A percentile compares a stretch with the other conserved stretches of the same genome.
Evolutionary conservation across 192 early-diverging fungal genomes (phyloP).

Genomic region (Rhizoclosmatium sp.): DNA sequence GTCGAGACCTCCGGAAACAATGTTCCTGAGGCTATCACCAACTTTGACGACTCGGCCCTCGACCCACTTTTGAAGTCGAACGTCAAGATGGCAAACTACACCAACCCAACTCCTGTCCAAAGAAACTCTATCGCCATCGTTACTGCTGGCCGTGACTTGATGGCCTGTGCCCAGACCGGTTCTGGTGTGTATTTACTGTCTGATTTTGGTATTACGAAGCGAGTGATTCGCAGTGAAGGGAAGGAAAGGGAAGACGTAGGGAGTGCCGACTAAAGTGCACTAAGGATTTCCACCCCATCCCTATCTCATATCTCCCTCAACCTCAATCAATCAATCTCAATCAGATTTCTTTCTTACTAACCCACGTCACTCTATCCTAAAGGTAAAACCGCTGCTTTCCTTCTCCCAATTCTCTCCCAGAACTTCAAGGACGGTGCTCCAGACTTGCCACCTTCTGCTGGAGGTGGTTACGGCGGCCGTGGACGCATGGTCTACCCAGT

Average conservation of each 20-base stretch:
- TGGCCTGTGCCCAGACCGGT: conserved; percentile 99
- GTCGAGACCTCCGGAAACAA: conserved; percentile 82
- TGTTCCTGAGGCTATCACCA: conserved; percentile 56
- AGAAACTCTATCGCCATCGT: conserved; percentile 84
- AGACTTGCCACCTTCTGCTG: conserved; percentile 10
- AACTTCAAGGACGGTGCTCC: conserved; percentile 80
- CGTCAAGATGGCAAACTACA: conserved; percentile 88
- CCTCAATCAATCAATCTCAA: too few species aligned
- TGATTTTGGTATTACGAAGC: conserved; percentile 6
- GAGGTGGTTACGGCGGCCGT: conserved; percentile 35
- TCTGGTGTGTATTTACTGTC: conserved; percentile 44
- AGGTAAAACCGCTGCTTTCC: conserved; percentile 96
- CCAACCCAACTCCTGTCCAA: conserved; percentile 93
- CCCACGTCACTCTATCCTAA: conserved; percentile 44
- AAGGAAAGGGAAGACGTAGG: too few species aligned
- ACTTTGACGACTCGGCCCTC: conserved; percentile 75
- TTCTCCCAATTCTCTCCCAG: conserved; percentile 95
- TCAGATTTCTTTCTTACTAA: background rate
- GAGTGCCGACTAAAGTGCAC: too few species aligned
- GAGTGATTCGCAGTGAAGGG: background rate
- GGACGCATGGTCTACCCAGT: conserved; percentile 65
- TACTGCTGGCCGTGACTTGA: conserved; percentile 85
- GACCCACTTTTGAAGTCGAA: conserved; percentile 89
- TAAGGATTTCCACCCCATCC: too few species aligned
- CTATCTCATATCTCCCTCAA: too few species aligned